phyloP scores from a whole-genome alignment of 1,284 basidiomycete genomes.

The Sporisorium scitamineum region DNA sequence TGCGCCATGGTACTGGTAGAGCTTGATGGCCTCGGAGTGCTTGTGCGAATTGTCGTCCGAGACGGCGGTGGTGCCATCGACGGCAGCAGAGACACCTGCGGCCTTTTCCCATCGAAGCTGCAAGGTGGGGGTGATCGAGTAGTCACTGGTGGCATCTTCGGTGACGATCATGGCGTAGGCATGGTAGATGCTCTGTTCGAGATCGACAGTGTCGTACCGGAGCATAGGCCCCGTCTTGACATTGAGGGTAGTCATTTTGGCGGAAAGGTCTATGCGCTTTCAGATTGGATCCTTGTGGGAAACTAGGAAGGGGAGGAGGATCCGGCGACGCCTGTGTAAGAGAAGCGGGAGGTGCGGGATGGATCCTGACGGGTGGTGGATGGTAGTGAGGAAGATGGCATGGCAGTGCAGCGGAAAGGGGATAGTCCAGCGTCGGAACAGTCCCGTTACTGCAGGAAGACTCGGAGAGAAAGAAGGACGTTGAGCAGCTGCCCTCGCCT shows the following conservation, averaged over 20 bases:
- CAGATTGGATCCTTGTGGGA: not conserved
- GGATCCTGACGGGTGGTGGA: not conserved
- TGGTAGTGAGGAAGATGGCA: not conserved
- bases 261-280: not conserved
- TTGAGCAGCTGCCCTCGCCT: not conserved
- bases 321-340: not conserved
- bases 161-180: conserved; percentile 73
- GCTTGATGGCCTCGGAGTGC: conserved; percentile 76
- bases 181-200: conserved; percentile 76
- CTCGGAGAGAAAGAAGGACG: not conserved
- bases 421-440: no score
- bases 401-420: not conserved
- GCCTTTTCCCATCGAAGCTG: conserved; percentile 77
- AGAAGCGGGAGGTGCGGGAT: not conserved
- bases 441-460: not conserved
- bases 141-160: conserved; percentile 78
- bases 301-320: no score
- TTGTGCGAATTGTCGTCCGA: conserved; percentile 35
- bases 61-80: conserved; percentile 33
- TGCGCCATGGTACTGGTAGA: conserved; percentile 81
- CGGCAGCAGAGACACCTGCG: conserved; percentile 25
- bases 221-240: conserved; percentile 79
- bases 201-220: conserved; percentile 88
- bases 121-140: conserved; percentile 71
- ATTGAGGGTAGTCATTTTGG: conserved; percentile 58